phyloP scores from a whole-genome alignment of 345 rosid species.

The Brassica rapa region DNA sequence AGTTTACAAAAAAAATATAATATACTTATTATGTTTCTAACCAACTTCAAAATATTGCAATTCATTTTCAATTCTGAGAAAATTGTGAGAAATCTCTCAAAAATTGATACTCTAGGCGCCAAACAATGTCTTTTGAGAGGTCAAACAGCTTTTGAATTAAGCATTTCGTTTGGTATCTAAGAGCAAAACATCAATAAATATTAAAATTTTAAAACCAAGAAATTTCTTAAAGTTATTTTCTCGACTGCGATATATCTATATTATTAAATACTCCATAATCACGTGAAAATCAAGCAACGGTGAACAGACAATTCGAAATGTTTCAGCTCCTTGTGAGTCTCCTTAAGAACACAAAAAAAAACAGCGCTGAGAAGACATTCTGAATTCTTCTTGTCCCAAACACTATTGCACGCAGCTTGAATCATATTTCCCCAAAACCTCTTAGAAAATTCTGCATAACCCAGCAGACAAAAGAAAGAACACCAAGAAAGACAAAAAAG shows the following conservation, averaged over 20 bases:
- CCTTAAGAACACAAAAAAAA: not conserved
- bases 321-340: not conserved
- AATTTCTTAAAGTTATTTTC: not conserved
- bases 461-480: not conserved
- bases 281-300: not conserved
- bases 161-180: not conserved
- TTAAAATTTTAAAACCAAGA: not conserved
- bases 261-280: not conserved
- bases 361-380: slow-evolving; percentile 2
- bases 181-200: not conserved
- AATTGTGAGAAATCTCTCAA: too few species aligned
- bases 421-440: slow-evolving; percentile 24
- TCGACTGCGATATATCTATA: not conserved
- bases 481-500: not conserved
- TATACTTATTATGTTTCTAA: too few species aligned
- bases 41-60: too few species aligned
- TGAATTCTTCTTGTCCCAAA: slow-evolving; percentile 16
- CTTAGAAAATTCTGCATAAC: slow-evolving; percentile 25
- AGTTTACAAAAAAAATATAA: too few species aligned
- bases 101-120: not conserved
- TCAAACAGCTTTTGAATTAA: not conserved
- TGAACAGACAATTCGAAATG: slow-evolving; percentile 6
- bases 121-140: not conserved
- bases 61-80: too few species aligned
- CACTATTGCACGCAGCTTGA: slow-evolving; percentile 4